Evolutionary conservation across 2,329 filamentous ascomycete genomes (phyloP).

Genomic region (Lachnellula willkommii): DNA sequence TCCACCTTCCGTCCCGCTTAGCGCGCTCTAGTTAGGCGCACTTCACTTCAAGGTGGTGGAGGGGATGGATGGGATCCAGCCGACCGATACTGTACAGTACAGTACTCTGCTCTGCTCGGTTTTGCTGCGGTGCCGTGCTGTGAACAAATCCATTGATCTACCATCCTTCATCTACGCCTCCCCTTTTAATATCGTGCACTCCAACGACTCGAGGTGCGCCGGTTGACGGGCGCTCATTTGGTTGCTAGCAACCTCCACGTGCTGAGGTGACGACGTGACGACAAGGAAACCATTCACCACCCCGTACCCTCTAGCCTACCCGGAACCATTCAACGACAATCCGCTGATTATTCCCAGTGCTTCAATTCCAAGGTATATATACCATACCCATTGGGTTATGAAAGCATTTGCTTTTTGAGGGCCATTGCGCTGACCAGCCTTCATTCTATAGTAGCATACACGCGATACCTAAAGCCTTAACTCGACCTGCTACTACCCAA

Average conservation of each 20-base stretch:
- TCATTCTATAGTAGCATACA: neutral
- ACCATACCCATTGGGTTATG: neutral
- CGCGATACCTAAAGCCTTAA: neutral
- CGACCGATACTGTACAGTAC: neutral
- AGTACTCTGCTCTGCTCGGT: neutral
- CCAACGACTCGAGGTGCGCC: constrained; percentile 13
- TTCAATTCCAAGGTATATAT: neutral
- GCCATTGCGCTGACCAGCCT: constrained; percentile 10
- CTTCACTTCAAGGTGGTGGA: neutral
- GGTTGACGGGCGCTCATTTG: constrained; percentile 13
- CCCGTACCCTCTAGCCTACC: constrained; percentile 3
- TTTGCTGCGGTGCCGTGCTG: neutral
- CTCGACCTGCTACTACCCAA: neutral
- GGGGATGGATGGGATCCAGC: neutral
- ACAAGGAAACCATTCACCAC: constrained; percentile 14
- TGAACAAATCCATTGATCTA: neutral
- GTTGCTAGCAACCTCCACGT: constrained; percentile 2
- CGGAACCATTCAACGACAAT: neutral
- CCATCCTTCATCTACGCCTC: neutral
- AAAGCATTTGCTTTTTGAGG: neutral
- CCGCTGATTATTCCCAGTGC: neutral
- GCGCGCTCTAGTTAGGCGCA: neutral
- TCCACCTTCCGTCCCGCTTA: neutral
- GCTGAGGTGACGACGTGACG: constrained; percentile 10
- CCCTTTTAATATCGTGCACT: neutral